Evolutionary conservation across 345 rosid species (phyloP).

Genomic region (Eutrema heterophyllum): DNA sequence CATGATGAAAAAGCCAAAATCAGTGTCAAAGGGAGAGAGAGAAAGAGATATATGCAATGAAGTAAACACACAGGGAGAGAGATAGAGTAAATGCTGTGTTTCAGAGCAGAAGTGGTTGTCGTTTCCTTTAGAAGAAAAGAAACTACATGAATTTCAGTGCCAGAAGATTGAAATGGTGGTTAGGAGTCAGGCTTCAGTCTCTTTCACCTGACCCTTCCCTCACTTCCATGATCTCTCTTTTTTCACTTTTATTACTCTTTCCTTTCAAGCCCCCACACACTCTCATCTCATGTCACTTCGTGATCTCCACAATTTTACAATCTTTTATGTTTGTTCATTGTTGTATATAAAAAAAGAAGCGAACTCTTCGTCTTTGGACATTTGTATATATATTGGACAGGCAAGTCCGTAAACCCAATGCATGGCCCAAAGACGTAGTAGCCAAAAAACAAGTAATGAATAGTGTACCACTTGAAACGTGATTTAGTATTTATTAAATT

Average conservation of each 20-base stretch:
- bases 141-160: slow-evolving; percentile 34
- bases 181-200: slow-evolving; percentile 25
- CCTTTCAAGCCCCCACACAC: slow-evolving; percentile 6
- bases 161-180: slow-evolving; percentile 29
- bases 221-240: slow-evolving; percentile 23
- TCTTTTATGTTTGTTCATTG: too few relatives aligned
- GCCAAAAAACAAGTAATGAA: too few relatives aligned
- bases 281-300: slow-evolving; percentile 10
- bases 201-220: slow-evolving; percentile 24
- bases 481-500: too few relatives aligned
- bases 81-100: slow-evolving; percentile 16
- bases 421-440: too few relatives aligned
- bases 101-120: slow-evolving; percentile 31
- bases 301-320: neutral
- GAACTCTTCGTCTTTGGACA: too few relatives aligned
- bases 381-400: too few relatives aligned
- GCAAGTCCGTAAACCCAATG: too few relatives aligned
- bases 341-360: too few relatives aligned
- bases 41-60: slow-evolving; percentile 14
- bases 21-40: neutral
- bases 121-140: slow-evolving; percentile 24
- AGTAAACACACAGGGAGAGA: neutral
- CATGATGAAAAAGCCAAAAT: slow-evolving; percentile 17
- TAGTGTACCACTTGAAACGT: too few relatives aligned
- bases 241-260: neutral